These are phyloP conservation scores for Ogataea nakhonphanomensis DNA, from an alignment of 805 yeast genomes.

Conservation along the genomic window DNA sequence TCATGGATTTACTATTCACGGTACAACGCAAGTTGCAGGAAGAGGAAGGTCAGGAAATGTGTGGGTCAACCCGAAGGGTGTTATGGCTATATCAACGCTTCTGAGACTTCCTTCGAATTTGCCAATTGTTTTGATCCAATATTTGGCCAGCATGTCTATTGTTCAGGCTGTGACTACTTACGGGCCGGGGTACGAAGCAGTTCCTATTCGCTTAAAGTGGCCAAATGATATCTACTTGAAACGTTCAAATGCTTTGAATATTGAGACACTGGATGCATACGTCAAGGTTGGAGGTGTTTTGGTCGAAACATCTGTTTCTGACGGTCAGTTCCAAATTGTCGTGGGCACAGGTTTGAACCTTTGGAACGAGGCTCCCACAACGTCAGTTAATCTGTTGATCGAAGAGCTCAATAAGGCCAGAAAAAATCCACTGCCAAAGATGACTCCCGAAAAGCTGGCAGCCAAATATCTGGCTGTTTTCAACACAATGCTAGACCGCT, in stretches of 20 bases:
- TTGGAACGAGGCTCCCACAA: conserved; percentile 84
- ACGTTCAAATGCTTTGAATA: conserved; percentile 49
- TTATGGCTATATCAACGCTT: conserved; percentile 74
- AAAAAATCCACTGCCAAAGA: conserved; percentile 24
- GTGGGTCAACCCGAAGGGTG: conserved; percentile 95
- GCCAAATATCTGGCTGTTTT: conserved; percentile 69
- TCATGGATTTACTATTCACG: conserved; percentile 65
- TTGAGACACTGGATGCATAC: conserved; percentile 39
- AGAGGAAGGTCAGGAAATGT: conserved; percentile 92
- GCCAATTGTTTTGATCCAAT: conserved; percentile 80
- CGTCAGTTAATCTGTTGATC: conserved; percentile 75
- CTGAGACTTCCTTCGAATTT: conserved; percentile 54
- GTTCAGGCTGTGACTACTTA: conserved; percentile 71
- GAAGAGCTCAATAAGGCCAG: conserved; percentile 55
- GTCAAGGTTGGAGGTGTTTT: conserved; percentile 81
- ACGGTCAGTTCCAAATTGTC: conserved; percentile 59
- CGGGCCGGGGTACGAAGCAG: conserved; percentile 49
- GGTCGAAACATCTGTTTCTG: conserved; percentile 70
- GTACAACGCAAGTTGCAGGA: conserved; percentile 85
- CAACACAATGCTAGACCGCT: conserved; percentile 57
- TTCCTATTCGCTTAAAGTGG: conserved; percentile 90
- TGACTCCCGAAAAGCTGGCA: conserved; percentile 46
- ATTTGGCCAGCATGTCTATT: conserved; percentile 76
- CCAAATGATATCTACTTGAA: conserved; percentile 88
- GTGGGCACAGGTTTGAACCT: conserved; percentile 89